Base-by-base conservation (phyloP, 768 basidiomycete species). In the Auricularia sp. region DNA sequence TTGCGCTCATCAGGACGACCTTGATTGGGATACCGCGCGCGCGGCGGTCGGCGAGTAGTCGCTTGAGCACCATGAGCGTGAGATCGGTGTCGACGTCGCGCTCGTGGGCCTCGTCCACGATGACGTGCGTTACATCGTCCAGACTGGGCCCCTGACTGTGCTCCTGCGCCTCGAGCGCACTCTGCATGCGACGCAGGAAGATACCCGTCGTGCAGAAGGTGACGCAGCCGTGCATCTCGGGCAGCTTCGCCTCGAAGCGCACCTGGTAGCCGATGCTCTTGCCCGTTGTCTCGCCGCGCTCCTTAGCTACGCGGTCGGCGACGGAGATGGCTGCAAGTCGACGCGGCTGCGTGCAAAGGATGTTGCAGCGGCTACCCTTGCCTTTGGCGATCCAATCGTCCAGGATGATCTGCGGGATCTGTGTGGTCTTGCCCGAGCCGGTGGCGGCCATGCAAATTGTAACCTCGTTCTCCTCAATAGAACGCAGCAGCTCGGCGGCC, bases 81-180 rank as follows among this genome's bases (percentile, higher is more conserved):
- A 97, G 77, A 74, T 97, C 95, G 0, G 92, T 95, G 71, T 97
- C 94, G 66, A 96, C 85, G 69, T 96, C 93, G 35, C 95, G 88
- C 75, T 97, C 95, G 74, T 98, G 95, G 3, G 94, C 94, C 77
- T 98, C 94, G 73, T 98, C 95, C 34, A 98, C 92, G 56, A 97
- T 75, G 65, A 98, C 84, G 73, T 97, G 95, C 8, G 93, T 92
- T 62, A 96, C 81, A 63, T 85, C 80, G 69, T 95, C 93, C 65
- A 96, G 76, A 29, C 34, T 59, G 11, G 24, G 7, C 11, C 14
- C 14, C 14, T 18, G 7, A 68, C 76, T 71, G 66, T 73, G 72
- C 39, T 77, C 67, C 42, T 72, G 73, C 24, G 77, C 77, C 61
- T 78, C 79, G 65, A 94, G 78, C 16, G 87, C 84, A 2, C 84